Evolutionary conservation across 2,329 filamentous ascomycete genomes (phyloP).

Genomic region (Tolypocladium capitatum): DNA sequence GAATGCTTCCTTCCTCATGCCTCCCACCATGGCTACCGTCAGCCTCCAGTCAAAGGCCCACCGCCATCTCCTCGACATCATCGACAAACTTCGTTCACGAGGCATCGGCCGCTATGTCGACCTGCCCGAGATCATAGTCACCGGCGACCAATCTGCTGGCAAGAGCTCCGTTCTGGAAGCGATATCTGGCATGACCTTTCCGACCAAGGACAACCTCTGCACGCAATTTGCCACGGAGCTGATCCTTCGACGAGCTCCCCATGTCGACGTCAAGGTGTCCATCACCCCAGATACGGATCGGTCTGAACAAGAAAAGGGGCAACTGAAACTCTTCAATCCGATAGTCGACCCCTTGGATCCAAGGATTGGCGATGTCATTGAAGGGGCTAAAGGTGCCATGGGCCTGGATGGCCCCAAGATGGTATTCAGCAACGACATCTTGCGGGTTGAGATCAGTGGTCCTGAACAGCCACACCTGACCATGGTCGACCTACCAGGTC

Average conservation of each 20-base stretch:
- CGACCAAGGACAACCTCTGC: slow-evolving; percentile 42
- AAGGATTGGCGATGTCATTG: slow-evolving; percentile 19
- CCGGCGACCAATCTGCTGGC: slow-evolving; percentile 47
- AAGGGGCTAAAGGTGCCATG: slow-evolving; percentile 32
- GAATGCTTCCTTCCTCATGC: slow-evolving; percentile 8
- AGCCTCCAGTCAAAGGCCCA: slow-evolving; percentile 5
- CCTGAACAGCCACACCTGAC: slow-evolving; percentile 38
- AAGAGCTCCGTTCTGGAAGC: slow-evolving; percentile 55
- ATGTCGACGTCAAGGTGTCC: slow-evolving; percentile 19
- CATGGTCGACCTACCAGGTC: slow-evolving; percentile 44
- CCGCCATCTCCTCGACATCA: slow-evolving; percentile 7
- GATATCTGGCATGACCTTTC: slow-evolving; percentile 48
- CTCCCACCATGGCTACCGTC: slow-evolving; percentile 1
- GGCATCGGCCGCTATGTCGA: slow-evolving; percentile 15
- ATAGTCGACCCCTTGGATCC: slow-evolving; percentile 9
- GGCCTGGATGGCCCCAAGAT: slow-evolving; percentile 23
- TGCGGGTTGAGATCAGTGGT: slow-evolving; percentile 34
- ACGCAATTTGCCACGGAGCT: slow-evolving; percentile 52
- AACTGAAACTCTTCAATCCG: slow-evolving; percentile 13
- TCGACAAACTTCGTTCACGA: slow-evolving; percentile 7
- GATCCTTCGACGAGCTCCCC: slow-evolving; percentile 32
- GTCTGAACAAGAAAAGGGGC: slow-evolving; percentile 11
- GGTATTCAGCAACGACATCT: slow-evolving; percentile 31
- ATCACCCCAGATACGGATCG: slow-evolving; percentile 17
- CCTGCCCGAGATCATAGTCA: slow-evolving; percentile 39